Base-by-base conservation (phyloP, 257 asterid genomes). In the Voacanga thouarsii region DNA sequence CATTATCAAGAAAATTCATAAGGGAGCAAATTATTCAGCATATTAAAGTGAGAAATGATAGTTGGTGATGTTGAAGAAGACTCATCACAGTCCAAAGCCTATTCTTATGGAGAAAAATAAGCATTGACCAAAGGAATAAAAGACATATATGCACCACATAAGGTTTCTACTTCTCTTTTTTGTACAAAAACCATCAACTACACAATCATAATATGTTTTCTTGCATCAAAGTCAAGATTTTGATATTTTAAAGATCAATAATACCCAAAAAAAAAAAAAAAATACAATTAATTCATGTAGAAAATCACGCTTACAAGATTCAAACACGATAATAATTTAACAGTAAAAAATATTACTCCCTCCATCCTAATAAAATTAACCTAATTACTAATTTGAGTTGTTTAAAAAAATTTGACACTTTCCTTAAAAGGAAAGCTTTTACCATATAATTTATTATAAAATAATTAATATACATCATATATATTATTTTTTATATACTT, bases 21-120 rank as follows among this genome's bases (percentile, higher is more conserved):
- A 44, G 57, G 12, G 53, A 57, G 24, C 76, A 78, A 60, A 19
- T 63, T 39, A 39, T 19, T 67, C 15, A 6, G 23, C 6, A 37
- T 10, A 66, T 0, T 72, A 53, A 61, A 74, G 74, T 49, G 41
- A 41, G 70, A 41, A 47, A 23, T 12, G 65, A 55, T 79, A 28
- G 26, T 47, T 57, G 26, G 56, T 79, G 78, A 69, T 18, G 59
- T 80, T 65, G 77, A 80, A 24, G 23, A 70, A 51, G 60, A 61
- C 43, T 61, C 49, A 61, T 24, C 28, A 19, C 61, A 24, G 28
- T 24, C 56, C 43, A 72, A 14, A 33, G 21, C 24, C 12, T 49
- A 65, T 67, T 47, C 37, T 77, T 64, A 7, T 39, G 55, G 60
- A 55, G 41, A 6, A 24, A 68, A 41, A 51, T 16, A n/a, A 67